Conservation (phyloP, 305 asterid species). For the Solanum chacoense region DNA sequence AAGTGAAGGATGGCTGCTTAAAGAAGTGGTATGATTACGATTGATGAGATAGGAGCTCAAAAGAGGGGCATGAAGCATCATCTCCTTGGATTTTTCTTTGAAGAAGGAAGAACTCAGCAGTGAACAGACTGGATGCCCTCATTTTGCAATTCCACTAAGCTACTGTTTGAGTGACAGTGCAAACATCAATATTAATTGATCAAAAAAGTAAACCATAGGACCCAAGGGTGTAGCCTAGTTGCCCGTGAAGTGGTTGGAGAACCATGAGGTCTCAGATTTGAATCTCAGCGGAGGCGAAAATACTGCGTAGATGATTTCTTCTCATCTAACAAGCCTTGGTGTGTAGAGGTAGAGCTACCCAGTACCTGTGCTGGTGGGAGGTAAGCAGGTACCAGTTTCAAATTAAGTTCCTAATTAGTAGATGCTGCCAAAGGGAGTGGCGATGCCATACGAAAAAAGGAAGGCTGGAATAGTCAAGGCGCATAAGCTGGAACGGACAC, state of each 20-base stretch:
- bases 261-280: neutral
- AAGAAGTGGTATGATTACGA: neutral
- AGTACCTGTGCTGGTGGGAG: neutral
- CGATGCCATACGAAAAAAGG: neutral
- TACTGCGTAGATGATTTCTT: neutral
- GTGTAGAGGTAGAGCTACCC: neutral
- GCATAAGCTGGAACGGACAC: neutral
- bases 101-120: neutral
- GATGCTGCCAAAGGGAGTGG: too few relatives aligned
- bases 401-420: too few relatives aligned
- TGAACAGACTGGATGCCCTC: neutral
- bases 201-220: neutral
- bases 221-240: neutral
- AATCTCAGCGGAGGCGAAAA: neutral
- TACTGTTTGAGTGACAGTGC: neutral
- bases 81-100: neutral
- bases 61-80: neutral
- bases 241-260: neutral
- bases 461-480: neutral
- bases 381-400: neutral
- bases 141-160: neutral
- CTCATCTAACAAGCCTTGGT: neutral
- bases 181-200: neutral
- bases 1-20: neutral
- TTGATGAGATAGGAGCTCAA: neutral